Evolutionary conservation across 2,329 filamentous ascomycete genomes (phyloP).

Genomic region (Bipolaris victoriae): DNA sequence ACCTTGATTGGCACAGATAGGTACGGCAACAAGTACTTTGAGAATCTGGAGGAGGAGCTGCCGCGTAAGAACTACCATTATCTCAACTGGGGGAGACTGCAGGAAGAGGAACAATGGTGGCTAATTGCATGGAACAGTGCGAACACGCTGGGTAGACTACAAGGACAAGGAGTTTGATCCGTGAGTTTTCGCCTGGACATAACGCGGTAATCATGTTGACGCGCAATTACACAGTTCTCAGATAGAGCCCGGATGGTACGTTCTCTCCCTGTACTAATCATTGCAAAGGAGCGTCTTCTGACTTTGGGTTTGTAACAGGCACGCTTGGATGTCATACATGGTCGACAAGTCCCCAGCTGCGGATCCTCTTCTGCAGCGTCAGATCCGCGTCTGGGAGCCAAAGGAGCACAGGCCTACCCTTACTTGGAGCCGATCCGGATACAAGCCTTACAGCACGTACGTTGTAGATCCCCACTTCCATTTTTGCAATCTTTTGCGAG

Average conservation of each 20-base stretch:
- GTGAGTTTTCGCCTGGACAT: conserved; percentile 54
- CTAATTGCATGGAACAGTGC: conserved; percentile 66
- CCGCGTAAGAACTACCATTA: conserved; percentile 67
- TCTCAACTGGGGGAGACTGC: not conserved
- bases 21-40: conserved; percentile 97
- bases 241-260: conserved; percentile 86
- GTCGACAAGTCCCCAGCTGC: conserved; percentile 83
- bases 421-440: conserved; percentile 78
- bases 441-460: conserved; percentile 94
- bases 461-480: conserved; percentile 49
- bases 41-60: conserved; percentile 88
- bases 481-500: not conserved
- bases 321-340: conserved; percentile 95
- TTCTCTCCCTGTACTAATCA: not conserved
- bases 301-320: conserved; percentile 57
- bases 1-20: conserved; percentile 82
- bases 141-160: conserved; percentile 98
- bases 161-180: conserved; percentile 83
- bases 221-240: conserved; percentile 66
- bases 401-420: conserved; percentile 74
- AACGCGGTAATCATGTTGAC: conserved; percentile 13
- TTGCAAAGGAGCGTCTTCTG: not conserved
- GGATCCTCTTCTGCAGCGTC: conserved; percentile 73
- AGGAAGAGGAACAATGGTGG: not conserved
- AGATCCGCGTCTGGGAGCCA: conserved; percentile 76